Evolutionary conservation across 2,329 filamentous ascomycete species (phyloP).

Genomic region (Diaporthe vexans): DNA sequence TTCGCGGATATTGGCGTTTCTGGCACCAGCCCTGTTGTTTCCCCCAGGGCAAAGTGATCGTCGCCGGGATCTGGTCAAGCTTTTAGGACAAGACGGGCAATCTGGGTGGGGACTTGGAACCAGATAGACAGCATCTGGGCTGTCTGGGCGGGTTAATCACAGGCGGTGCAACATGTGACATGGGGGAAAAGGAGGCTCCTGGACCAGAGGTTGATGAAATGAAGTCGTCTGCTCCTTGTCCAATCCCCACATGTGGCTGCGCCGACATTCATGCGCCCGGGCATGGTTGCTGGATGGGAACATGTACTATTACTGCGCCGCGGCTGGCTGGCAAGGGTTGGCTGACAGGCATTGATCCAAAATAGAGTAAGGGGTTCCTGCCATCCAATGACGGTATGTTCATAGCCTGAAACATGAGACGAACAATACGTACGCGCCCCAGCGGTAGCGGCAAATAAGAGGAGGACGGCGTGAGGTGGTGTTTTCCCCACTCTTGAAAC

Average conservation of each 20-base stretch:
- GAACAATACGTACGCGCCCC: slow-evolving; percentile 34
- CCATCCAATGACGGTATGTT: not conserved
- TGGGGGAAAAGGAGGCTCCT: slow-evolving; percentile 18
- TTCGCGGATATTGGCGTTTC: slow-evolving; percentile 1
- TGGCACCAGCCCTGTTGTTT: not conserved
- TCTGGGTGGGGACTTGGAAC: slow-evolving; percentile 11
- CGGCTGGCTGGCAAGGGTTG: not conserved
- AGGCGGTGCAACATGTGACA: not conserved
- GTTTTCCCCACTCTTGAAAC: slow-evolving; percentile 34
- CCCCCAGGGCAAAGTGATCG: slow-evolving; percentile 16
- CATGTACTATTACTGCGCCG: not conserved
- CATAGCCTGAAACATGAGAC: slow-evolving; percentile 33
- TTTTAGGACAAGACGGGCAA: slow-evolving; percentile 24
- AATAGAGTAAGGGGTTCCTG: slow-evolving; percentile 15
- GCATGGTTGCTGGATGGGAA: too few species aligned
- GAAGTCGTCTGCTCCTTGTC: slow-evolving; percentile 7
- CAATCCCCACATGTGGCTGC: slow-evolving; percentile 15
- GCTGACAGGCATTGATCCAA: slow-evolving; percentile 14
- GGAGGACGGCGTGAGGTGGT: not conserved
- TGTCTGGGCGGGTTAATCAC: too few species aligned
- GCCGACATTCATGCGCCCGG: slow-evolving; percentile 12
- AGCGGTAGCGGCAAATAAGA: slow-evolving; percentile 7
- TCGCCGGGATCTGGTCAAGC: slow-evolving; percentile 11
- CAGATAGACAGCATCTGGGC: not conserved
- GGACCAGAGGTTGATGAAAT: slow-evolving; percentile 26